A percentile compares a stretch with the other conserved stretches of the same genome.
These are phyloP conservation scores for Peronospora tabacina DNA, from an alignment of 352 stramenopile species.

Conservation along the genomic window DNA sequence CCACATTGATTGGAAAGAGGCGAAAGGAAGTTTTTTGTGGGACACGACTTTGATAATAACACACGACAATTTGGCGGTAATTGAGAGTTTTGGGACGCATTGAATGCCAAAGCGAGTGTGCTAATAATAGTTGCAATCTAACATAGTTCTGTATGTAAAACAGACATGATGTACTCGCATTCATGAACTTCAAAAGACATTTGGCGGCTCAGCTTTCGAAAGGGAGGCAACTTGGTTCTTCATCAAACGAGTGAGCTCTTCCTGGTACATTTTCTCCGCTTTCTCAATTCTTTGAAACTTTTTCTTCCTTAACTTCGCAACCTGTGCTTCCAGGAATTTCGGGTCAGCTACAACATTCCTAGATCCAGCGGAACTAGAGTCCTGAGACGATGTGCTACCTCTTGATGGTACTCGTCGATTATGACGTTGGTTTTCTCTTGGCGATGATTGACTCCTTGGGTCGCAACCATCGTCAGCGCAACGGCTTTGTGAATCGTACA, in stretches of 20 bases:
- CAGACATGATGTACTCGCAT: too few relatives aligned
- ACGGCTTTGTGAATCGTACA: neutral
- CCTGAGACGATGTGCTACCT: slow-evolving; percentile 26
- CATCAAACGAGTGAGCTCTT: slow-evolving; percentile 27
- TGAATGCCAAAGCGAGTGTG: too few relatives aligned
- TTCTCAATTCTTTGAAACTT: slow-evolving; percentile 25
- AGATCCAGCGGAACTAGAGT: slow-evolving; percentile 7
- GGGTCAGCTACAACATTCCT: neutral
- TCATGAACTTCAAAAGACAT: too few relatives aligned
- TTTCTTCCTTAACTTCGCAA: slow-evolving; percentile 30
- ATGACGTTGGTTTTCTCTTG: slow-evolving; percentile 1
- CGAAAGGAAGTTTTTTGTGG: slow-evolving; percentile 1
- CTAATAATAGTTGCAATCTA: too few relatives aligned
- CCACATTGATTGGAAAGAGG: slow-evolving; percentile 7
- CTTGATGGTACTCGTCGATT: slow-evolving; percentile 15
- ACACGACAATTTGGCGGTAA: too few relatives aligned
- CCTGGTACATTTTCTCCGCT: slow-evolving; percentile 37
- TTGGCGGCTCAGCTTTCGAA: too few relatives aligned
- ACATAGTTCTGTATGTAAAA: too few relatives aligned
- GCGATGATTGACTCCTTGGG: slow-evolving; percentile 6
- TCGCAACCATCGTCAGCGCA: neutral
- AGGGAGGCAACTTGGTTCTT: neutral
- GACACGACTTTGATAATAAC: neutral
- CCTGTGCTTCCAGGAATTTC: slow-evolving; percentile 25
- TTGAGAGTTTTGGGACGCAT: too few relatives aligned